phyloP scores from a whole-genome alignment of 345 rosid genomes.

The Melaleuca quinquenervia region DNA sequence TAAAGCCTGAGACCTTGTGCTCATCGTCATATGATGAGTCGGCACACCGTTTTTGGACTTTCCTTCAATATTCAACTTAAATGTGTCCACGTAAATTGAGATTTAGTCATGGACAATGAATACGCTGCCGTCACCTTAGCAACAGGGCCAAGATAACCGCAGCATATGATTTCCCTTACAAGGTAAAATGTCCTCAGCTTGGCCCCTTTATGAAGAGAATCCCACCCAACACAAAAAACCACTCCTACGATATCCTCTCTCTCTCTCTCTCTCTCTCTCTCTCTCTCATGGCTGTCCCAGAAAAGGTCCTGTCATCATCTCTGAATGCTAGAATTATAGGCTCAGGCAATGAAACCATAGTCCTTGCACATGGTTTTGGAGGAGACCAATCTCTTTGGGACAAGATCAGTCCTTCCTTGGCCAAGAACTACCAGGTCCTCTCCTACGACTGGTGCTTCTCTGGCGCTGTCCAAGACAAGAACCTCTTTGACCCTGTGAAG shows the following conservation, averaged over 20 bases:
- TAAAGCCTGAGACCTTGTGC: neutral
- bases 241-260: neutral
- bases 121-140: neutral
- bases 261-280: neutral
- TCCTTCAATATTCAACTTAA: neutral
- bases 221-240: neutral
- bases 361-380: conserved; percentile 14
- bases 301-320: conserved; percentile 1
- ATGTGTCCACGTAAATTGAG: neutral
- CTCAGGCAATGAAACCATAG: conserved; percentile 2
- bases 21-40: neutral
- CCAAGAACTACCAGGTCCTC: conserved; percentile 3
- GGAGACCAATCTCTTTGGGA: conserved; percentile 10
- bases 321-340: conserved; percentile 10
- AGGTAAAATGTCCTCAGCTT: neutral
- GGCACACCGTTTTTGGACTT: neutral
- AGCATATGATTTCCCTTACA: neutral
- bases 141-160: neutral
- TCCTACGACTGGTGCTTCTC: conserved; percentile 15
- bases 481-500: conserved; percentile 1
- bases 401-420: conserved; percentile 4
- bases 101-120: neutral
- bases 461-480: conserved; percentile 1
- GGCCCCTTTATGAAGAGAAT: neutral
- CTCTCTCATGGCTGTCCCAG: neutral